phyloP scores from a whole-genome alignment of 106 monocot species.

The Allium fistulosum region DNA sequence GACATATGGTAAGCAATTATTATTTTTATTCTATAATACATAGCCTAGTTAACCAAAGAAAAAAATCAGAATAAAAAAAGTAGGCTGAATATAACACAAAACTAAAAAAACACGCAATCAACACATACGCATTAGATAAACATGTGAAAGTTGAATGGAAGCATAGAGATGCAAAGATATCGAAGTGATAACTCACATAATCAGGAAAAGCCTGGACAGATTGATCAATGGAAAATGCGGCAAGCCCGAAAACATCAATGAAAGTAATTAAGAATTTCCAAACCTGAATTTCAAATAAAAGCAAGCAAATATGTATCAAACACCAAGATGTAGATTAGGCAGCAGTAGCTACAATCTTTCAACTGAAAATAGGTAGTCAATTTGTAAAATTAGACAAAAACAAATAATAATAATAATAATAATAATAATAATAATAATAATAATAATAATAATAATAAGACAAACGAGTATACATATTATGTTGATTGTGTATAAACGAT shows the following conservation, averaged over 20 bases:
- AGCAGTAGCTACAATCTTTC: neutral
- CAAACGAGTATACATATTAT: neutral
- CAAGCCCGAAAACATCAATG: constrained; percentile 73
- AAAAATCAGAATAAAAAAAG: too few species aligned
- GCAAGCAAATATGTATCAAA: neutral
- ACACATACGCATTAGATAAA: too few species aligned
- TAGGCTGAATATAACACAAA: too few species aligned
- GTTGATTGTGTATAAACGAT: too few species aligned
- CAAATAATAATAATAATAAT: neutral
- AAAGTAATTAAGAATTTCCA: constrained; percentile 97
- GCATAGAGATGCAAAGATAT: neutral
- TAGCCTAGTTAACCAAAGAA: too few species aligned
- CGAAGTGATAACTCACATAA: constrained; percentile 45
- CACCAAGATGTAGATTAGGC: neutral
- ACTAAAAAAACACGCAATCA: too few species aligned
- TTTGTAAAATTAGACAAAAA: neutral
- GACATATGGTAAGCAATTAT: too few species aligned
- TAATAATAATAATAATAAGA: too few species aligned
- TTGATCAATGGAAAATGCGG: constrained; percentile 84
- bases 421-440: neutral
- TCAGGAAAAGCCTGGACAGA: constrained; percentile 95
- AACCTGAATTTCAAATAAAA: constrained; percentile 47
- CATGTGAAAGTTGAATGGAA: neutral
- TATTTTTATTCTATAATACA: too few species aligned
- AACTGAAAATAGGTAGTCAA: too few species aligned